Conservation (phyloP, 805 yeast species). For the Debaryomyces tyrocola region DNA sequence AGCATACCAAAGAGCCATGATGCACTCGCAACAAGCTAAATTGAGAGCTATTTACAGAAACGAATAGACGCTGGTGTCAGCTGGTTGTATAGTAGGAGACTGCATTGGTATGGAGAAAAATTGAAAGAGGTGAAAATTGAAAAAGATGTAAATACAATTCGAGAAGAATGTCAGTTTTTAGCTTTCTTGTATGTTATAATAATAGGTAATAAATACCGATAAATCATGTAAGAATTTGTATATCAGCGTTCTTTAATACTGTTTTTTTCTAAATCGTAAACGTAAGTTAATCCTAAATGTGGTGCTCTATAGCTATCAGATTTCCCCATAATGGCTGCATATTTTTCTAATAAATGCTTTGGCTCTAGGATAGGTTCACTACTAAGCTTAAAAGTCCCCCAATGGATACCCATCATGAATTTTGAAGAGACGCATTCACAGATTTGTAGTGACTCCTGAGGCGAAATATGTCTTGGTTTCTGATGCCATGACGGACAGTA, state of each 20-base stretch:
- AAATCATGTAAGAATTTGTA: not conserved
- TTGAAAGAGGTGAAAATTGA: not conserved
- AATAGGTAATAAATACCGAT: not conserved
- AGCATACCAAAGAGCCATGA: conserved; percentile 30
- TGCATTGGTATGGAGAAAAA: too few species aligned
- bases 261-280: conserved; percentile 40
- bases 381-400: conserved; percentile 93
- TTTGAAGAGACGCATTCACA: conserved; percentile 60
- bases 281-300: conserved; percentile 70
- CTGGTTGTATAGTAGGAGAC: too few species aligned
- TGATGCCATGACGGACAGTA: conserved; percentile 96
- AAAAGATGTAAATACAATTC: not conserved
- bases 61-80: conserved; percentile 1
- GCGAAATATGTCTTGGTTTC: conserved; percentile 82
- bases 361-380: conserved; percentile 90
- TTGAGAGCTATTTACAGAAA: conserved; percentile 28
- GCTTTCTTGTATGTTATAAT: not conserved
- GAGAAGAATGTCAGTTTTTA: not conserved
- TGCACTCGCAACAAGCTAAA: conserved; percentile 24
- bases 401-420: conserved; percentile 83
- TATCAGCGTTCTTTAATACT: conserved; percentile 10
- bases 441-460: conserved; percentile 71
- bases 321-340: conserved; percentile 44
- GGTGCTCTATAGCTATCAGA: conserved; percentile 57
- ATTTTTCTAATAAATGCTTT: conserved; percentile 51